Base-by-base conservation (phyloP, 2,329 filamentous ascomycete species). In the Stylonectria norvegica region DNA sequence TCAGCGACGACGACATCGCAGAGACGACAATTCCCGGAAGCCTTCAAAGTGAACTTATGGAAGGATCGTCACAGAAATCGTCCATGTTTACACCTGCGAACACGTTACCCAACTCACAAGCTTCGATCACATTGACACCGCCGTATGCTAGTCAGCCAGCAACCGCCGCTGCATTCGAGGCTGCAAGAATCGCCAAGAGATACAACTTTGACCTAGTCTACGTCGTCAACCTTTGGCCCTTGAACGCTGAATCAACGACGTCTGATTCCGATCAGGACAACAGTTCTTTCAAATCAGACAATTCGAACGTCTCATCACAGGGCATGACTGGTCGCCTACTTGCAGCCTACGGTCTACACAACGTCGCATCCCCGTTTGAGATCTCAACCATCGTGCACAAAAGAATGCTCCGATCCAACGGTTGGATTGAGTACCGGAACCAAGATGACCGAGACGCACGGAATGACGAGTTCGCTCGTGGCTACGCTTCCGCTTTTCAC, bases 131-230 rank as follows among this genome's bases (percentile, higher is more conserved):
- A 0, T 61, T 73, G 7, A 65, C 66, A 2, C 69, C 71, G n/a
- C 68, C 73, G 1, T 63, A 68, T 20, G 60, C 63, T 15, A 70
- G 61, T 39, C 62, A 63, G 2, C 68, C 70, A 10, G 71, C 71
- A 11, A 63, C 69, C 14, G 62, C 67, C 0, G 76, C 74, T 3
- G 76, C 76, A 6, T 71, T 76, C 33, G 70, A 76, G 55, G 73
- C 74, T 6, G 75, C 75, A 1, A 66, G 73, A 20, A 76, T 81
- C 27, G 77, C 78, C 5, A 68, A 65, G 4, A 70, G 71, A 38
- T 78, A 78, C 56, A 67, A 75, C 38, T 79, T 81, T 37, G 74
- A 79, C 48, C 64, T 81, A 17, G 67, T 80, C 10, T 81, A 81
- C 48, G 69, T 81, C 20, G 71, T 79, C 47, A 79, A 75, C 47